Percentiles rank a stretch among this genome's conserved stretches.
These are phyloP conservation scores for Hygrophorus pudorinus DNA, from an alignment of 768 basidiomycete genomes.

Conservation along the genomic window DNA sequence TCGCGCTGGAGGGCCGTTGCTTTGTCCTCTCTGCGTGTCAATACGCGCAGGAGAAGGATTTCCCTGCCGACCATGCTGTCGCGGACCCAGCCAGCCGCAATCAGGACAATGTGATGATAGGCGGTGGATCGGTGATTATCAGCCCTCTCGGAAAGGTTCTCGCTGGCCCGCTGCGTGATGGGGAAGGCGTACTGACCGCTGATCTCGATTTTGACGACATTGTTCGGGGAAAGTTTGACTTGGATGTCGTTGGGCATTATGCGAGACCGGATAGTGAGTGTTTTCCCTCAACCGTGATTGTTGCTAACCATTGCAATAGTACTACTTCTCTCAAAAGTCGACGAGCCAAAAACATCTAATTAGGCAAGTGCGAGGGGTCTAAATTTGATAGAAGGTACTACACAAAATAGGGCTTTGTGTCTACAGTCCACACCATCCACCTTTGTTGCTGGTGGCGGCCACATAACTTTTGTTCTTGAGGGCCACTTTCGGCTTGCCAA, in stretches of 20 bases:
- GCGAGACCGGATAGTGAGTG: slow-evolving; percentile 44
- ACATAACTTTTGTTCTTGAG: too few relatives aligned
- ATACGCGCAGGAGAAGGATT: slow-evolving; percentile 45
- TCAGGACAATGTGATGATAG: slow-evolving; percentile 45
- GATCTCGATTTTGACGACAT: slow-evolving; percentile 52
- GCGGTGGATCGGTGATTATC: slow-evolving; percentile 53
- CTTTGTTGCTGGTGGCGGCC: too few relatives aligned
- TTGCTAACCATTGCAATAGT: too few relatives aligned
- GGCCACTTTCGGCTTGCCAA: too few relatives aligned
- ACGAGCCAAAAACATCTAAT: too few relatives aligned
- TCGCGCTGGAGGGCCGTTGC: slow-evolving; percentile 60
- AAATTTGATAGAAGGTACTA: too few relatives aligned
- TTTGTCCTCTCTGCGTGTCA: slow-evolving; percentile 60
- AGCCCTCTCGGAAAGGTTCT: slow-evolving; percentile 46
- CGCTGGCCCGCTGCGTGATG: slow-evolving; percentile 45
- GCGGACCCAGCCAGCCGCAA: slow-evolving; percentile 24
- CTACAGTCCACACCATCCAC: too few relatives aligned
- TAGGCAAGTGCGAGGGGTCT: too few relatives aligned
- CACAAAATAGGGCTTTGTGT: too few relatives aligned
- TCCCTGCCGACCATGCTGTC: slow-evolving; percentile 37
- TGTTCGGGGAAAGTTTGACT: slow-evolving; percentile 47
- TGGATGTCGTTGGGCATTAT: slow-evolving; percentile 56
- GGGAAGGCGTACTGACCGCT: slow-evolving; percentile 45
- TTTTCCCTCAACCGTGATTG: not conserved
- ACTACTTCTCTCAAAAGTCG: too few relatives aligned